phyloP scores from a whole-genome alignment of 179 eudicot species.

The Pouteria campechiana region DNA sequence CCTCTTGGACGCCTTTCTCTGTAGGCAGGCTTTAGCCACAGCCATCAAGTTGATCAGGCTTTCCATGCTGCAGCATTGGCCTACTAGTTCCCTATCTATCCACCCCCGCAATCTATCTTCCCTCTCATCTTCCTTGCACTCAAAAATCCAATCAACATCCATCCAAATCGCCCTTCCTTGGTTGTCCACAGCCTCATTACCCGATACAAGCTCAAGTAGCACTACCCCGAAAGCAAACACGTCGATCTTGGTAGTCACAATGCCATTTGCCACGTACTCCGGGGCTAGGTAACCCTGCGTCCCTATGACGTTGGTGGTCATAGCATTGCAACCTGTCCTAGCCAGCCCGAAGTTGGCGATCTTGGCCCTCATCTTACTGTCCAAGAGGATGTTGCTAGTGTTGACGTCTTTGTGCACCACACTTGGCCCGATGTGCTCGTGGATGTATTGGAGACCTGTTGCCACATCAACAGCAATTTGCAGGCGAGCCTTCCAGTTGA shows the following conservation, averaged over 20 bases:
- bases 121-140: constrained; percentile 34
- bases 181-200: constrained; percentile 51
- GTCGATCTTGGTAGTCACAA: constrained; percentile 79
- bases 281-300: constrained; percentile 95
- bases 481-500: constrained; percentile 64
- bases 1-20: constrained; percentile 51
- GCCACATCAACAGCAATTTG: constrained; percentile 76
- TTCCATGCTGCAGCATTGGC: constrained; percentile 34
- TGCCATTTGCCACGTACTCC: constrained; percentile 67
- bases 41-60: constrained; percentile 40
- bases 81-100: constrained; percentile 35
- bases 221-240: constrained; percentile 84
- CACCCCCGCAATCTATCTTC: constrained; percentile 26
- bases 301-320: constrained; percentile 86
- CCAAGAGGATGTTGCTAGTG: constrained; percentile 76
- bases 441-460: constrained; percentile 87
- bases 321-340: constrained; percentile 84
- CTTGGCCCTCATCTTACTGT: constrained; percentile 70
- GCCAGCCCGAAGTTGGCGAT: constrained; percentile 90
- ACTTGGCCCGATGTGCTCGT: constrained; percentile 76
- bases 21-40: constrained; percentile 59
- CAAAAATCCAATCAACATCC: constrained; percentile 27
- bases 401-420: constrained; percentile 98
- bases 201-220: constrained; percentile 66
- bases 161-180: constrained; percentile 56